A percentile compares a stretch with the other conserved stretches of the same genome.
Conservation (phyloP, 345 rosid genomes). For the Eucalyptus regnans region DNA sequence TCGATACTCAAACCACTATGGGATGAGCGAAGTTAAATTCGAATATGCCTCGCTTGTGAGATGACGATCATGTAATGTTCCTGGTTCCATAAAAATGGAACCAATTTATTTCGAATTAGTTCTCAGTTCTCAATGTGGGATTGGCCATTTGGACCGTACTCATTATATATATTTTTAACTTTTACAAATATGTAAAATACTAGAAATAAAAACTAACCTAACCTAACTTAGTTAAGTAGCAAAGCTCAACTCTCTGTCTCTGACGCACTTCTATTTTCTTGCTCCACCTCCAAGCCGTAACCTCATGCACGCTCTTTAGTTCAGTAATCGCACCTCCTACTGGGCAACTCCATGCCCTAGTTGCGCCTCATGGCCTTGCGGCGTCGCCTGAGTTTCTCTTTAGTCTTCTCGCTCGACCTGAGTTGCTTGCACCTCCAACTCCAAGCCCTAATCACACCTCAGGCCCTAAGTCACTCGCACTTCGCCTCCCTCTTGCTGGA, state of each 20-base stretch:
- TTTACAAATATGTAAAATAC: neutral
- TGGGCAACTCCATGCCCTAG: neutral
- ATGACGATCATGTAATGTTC: neutral
- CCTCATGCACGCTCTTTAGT: neutral
- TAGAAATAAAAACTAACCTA: neutral
- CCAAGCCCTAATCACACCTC: neutral
- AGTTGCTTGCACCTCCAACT: neutral
- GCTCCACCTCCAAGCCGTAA: neutral
- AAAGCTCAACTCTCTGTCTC: neutral
- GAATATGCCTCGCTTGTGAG: neutral
- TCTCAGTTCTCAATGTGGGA: too few species aligned
- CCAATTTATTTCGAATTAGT: too few species aligned
- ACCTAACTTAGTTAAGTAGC: neutral
- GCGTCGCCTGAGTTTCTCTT: neutral
- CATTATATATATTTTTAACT: too few species aligned
- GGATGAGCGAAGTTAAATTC: neutral
- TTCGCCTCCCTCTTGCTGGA: neutral
- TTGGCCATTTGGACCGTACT: too few species aligned
- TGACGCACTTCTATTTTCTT: neutral
- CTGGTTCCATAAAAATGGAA: too few species aligned
- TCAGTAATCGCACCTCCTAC: neutral
- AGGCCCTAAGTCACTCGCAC: neutral
- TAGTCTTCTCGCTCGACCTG: neutral
- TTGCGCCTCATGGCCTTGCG: neutral
- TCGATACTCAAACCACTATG: neutral